phyloP scores from a whole-genome alignment of 2,329 filamentous ascomycete genomes.

The Aureobasidium zeae region DNA sequence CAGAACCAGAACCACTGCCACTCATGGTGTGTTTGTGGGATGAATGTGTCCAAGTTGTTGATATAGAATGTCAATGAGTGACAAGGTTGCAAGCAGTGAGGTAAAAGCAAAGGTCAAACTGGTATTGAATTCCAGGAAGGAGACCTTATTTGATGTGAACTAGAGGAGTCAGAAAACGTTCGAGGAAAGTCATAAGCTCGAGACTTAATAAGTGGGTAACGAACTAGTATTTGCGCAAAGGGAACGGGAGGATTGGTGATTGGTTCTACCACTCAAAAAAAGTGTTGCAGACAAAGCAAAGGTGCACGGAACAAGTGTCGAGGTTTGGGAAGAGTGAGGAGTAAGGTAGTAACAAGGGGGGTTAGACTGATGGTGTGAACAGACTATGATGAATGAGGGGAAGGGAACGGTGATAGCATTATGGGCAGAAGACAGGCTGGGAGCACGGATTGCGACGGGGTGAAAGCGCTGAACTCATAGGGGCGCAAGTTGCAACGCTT shows the following conservation, averaged over 20 bases:
- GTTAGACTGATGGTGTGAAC: background rate
- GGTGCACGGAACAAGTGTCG: constrained; percentile 1
- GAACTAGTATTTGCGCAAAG: background rate
- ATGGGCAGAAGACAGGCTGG: constrained; percentile 7
- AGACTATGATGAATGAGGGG: constrained; percentile 15
- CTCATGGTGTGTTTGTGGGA: constrained; percentile 23
- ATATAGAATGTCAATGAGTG: constrained; percentile 10
- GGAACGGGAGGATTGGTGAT: background rate
- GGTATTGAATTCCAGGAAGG: background rate
- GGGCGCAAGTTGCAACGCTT: constrained; percentile 6
- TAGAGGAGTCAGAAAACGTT: background rate
- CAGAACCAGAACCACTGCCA: constrained; percentile 27
- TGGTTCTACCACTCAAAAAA: background rate
- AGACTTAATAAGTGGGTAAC: background rate
- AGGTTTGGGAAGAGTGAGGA: background rate
- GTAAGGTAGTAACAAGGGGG: background rate
- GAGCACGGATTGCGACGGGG: constrained; percentile 12
- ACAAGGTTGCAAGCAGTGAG: background rate
- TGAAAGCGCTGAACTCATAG: constrained; percentile 12
- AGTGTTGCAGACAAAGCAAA: background rate
- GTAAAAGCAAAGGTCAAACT: background rate
- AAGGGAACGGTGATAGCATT: constrained; percentile 15
- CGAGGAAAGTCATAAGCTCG: background rate
- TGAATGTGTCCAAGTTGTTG: background rate
- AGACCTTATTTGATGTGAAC: background rate